Conservation (phyloP, 2,329 filamentous ascomycete genomes). For the Cadophora luteo-olivacea region DNA sequence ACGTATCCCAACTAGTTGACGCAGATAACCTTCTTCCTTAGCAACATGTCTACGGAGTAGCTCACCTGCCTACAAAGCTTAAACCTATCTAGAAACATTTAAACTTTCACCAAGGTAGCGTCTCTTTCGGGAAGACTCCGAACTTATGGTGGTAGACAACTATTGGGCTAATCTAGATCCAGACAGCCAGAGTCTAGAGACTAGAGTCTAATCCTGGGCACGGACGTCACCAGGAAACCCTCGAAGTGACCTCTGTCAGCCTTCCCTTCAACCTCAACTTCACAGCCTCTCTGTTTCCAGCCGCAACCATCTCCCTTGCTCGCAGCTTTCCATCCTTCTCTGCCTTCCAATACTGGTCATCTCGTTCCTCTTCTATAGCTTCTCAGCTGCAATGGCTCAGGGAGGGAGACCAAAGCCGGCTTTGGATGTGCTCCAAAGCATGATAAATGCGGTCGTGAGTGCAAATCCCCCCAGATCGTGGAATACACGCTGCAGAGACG, state of each 20-base stretch:
- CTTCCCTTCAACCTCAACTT: neutral
- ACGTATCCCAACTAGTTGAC: neutral
- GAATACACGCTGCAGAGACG: neutral
- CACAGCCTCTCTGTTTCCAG: neutral
- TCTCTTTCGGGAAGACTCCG: neutral
- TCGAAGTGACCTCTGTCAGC: neutral
- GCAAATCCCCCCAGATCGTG: neutral
- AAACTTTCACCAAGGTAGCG: conserved; percentile 10
- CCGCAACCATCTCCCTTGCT: neutral
- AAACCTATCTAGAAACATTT: conserved; percentile 7
- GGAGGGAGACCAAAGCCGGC: conserved; percentile 35
- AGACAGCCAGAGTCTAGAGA: too few species aligned
- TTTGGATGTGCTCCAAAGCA: conserved; percentile 53
- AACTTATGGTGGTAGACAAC: neutral
- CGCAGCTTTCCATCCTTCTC: neutral
- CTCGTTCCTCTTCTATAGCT: neutral
- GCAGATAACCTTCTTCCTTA: neutral
- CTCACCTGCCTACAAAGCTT: conserved; percentile 1
- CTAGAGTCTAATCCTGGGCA: too few species aligned
- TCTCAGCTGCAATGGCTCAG: conserved; percentile 30
- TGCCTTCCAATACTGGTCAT: neutral
- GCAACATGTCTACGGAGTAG: neutral
- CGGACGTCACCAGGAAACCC: neutral
- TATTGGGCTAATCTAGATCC: neutral
- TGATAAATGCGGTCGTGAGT: conserved; percentile 62